Evolutionary conservation across 768 basidiomycete genomes (phyloP), one percentile per base, ranked within the genome.

Genomic region (Leccinum truebloodii): DNA sequence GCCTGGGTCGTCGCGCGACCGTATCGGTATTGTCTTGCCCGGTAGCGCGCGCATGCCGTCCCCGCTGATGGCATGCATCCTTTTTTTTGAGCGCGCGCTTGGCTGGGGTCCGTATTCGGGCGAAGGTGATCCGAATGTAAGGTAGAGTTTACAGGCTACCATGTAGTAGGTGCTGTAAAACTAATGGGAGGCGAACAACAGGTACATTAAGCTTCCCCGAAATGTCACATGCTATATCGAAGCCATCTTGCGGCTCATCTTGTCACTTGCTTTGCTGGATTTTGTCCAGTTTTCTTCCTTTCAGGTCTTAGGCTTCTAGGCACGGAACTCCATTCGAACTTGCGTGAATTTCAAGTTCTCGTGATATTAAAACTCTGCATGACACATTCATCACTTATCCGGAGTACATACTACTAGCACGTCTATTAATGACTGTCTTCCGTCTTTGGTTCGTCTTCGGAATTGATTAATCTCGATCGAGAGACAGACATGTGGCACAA

Each of bases 341-440:
- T 50, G 54, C 28, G 22, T 35, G 14, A 48, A 46, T 51, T 64
- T 35, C 30, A 48, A 46, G 46, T 64, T 35, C 35, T 48, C 48
- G 28, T 30, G 52, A 51, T 34, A 58, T 53, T n/a, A 26, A 28
- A 8, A 32, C 6, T 41, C 41, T 12, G 22, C 7, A 57, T 55
- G 55, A 59, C 46, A 56, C 51, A 59, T 56, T 62, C 58, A 48
- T 57, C 44, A n/a, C 20, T 60, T 35, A 39, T 32, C 54, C 26
- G 50, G 48, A 46, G n/a, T 44, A 44, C 44, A 16, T 51, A 50
- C 55, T 50, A 50, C 55, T 54, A 55, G 39, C 30, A 57, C 39
- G 3, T 58, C 5, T 13, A 34, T 13, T 22, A 39, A 52, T 37
- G 39, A n/a, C 16, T 24, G 20, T 18, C 44, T 62, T 58, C 53